Percentiles rank a stretch among this genome's conserved stretches.
phyloP scores from a whole-genome alignment of 208 protist species.

The Strigomonas oncopelti region DNA sequence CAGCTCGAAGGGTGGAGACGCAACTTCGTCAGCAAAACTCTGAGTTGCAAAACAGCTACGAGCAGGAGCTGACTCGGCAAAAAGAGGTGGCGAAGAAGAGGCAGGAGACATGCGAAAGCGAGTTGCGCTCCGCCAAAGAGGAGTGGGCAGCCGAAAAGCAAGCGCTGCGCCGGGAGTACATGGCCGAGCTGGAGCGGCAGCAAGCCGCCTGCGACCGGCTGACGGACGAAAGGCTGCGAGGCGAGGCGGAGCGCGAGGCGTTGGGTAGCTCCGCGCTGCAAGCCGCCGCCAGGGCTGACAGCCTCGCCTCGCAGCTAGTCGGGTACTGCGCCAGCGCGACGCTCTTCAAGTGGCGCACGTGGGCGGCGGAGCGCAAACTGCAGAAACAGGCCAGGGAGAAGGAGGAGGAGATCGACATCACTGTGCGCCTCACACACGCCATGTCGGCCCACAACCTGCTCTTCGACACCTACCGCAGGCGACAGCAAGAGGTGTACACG shows the following conservation, averaged over 20 bases:
- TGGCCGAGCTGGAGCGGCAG: slow-evolving; percentile 9
- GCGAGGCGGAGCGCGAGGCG: slow-evolving; percentile 1
- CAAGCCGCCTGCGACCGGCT: slow-evolving; percentile 8
- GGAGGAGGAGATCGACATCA: background rate
- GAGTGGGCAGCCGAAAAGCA: slow-evolving; percentile 19
- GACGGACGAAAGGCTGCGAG: slow-evolving; percentile 4
- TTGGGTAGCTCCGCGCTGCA: background rate
- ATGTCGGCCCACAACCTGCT: background rate
- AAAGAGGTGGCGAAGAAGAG: slow-evolving; percentile 9
- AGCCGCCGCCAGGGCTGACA: background rate
- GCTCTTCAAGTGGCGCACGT: slow-evolving; percentile 30
- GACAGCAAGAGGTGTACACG: slow-evolving; percentile 4
- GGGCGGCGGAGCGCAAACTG: slow-evolving; percentile 16
- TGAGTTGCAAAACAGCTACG: background rate
- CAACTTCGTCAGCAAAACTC: background rate
- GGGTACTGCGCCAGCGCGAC: slow-evolving; percentile 45
- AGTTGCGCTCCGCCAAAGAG: slow-evolving; percentile 21
- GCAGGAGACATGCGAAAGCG: background rate
- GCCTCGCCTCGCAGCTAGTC: slow-evolving; percentile 26
- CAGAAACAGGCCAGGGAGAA: slow-evolving; percentile 11
- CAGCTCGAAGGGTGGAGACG: background rate
- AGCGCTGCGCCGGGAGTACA: slow-evolving; percentile 11
- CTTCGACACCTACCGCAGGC: background rate
- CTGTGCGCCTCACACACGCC: background rate
- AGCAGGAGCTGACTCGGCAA: slow-evolving; percentile 7